phyloP scores from a whole-genome alignment of 2,329 filamentous ascomycete genomes.

The Onygenales sp. region DNA sequence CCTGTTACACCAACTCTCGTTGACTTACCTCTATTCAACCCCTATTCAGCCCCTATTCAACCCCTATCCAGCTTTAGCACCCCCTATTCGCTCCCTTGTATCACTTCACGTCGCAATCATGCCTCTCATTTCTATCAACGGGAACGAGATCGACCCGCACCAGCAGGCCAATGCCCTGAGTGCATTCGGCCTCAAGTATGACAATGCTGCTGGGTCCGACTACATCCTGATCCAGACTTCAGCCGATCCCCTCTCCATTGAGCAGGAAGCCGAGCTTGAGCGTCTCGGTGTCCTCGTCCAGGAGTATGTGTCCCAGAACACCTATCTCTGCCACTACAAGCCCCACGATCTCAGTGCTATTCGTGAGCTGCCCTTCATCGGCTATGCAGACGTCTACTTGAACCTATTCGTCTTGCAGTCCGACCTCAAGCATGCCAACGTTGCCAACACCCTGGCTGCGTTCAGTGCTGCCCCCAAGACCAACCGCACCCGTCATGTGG shows the following conservation, averaged over 20 bases:
- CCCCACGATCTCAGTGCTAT: background rate
- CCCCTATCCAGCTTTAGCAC: too few relatives aligned
- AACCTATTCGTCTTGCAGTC: background rate
- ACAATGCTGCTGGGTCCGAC: background rate
- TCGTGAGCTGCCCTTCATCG: background rate
- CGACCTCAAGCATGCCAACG: background rate
- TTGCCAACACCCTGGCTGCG: slow-evolving; percentile 3
- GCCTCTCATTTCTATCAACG: background rate
- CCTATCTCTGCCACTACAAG: background rate
- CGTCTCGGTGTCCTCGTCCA: background rate
- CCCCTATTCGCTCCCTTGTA: too few relatives aligned
- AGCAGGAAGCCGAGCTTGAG: background rate
- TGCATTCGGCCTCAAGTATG: background rate
- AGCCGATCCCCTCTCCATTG: background rate
- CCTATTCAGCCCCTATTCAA: too few relatives aligned
- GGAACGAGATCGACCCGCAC: background rate
- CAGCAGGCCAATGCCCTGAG: background rate
- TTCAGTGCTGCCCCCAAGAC: slow-evolving; percentile 5
- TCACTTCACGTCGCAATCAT: background rate
- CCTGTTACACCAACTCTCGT: too few relatives aligned
- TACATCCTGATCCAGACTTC: background rate
- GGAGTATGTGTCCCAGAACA: background rate
- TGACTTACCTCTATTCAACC: too few relatives aligned
- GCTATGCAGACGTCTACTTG: background rate
- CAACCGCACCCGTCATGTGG: slow-evolving; percentile 4